Base-by-base conservation (phyloP, 495 filamentous ascomycete genomes). In the Glonium stellatum region DNA sequence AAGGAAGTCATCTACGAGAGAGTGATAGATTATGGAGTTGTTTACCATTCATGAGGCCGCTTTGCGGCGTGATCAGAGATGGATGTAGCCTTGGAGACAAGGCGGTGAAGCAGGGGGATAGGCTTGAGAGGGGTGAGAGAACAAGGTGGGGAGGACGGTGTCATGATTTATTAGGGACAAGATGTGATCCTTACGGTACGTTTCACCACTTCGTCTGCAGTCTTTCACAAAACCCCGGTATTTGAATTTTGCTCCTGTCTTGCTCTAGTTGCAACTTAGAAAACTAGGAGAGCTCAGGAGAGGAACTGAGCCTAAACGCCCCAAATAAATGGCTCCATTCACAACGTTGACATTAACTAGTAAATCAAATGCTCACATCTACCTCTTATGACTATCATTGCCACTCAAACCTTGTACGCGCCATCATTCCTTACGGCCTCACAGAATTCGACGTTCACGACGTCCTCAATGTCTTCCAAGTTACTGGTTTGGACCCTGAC, bases 391-490 rank as follows among this genome's bases (percentile, higher is more conserved):
- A 92, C 64, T 90, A 82, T 70, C 86, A 92, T 67, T 92, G 88
- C 71, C 87, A 89, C 67, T 90, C 85, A 19, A 93, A 93, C 62
- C 79, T 93, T 19, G 84, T 82, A 5, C 82, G 88, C 1, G 84
- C 88, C 0, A 79, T 91, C 27, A 65, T 84, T 0, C 84, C 83
- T 0, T 84, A 79, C 67, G 86, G 85, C 0, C 65, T 91, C 53
- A 80, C 77, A 10, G 88, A 92, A 69, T 73, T 79, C 46, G 87
- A 91, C 72, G 81, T 91, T 11, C 88, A 91, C 62, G 87, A 92
- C 72, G 87, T 92, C 1, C 72, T 92, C 54, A 91, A 92, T 68
- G 78, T 92, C 22, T 92, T 93, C 64, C 87, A 90, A 67, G 87
- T 89, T 23, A 91, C 87, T 0, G 87, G 86, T 0, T 68, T 91